Evolutionary conservation across 2,329 filamentous ascomycete genomes (phyloP).

Genomic region (Fusarium sp.): DNA sequence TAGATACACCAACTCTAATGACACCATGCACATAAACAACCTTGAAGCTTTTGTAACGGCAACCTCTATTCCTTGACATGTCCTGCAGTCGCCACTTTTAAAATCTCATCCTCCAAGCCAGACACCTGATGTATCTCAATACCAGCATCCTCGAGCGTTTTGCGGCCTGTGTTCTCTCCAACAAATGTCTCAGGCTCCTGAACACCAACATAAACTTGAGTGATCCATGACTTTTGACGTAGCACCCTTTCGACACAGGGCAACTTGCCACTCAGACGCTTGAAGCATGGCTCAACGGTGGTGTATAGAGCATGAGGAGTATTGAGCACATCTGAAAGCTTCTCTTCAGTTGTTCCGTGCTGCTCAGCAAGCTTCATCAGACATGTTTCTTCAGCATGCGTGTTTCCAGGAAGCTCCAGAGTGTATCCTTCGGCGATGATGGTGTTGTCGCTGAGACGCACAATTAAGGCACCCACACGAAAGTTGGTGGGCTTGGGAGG

Average conservation of each 20-base stretch:
- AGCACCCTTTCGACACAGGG: slow-evolving; percentile 86
- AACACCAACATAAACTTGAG: slow-evolving; percentile 87
- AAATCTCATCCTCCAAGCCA: slow-evolving; percentile 84
- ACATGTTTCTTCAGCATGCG: slow-evolving; percentile 95
- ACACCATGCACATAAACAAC: neutral
- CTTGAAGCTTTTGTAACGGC: too few relatives aligned
- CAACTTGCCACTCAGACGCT: slow-evolving; percentile 78
- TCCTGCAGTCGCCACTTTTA: slow-evolving; percentile 85
- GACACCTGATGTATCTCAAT: slow-evolving; percentile 78
- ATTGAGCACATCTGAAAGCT: slow-evolving; percentile 59
- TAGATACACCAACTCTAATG: too few relatives aligned
- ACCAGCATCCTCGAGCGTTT: slow-evolving; percentile 76
- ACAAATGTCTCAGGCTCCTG: slow-evolving; percentile 93
- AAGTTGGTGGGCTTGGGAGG: slow-evolving; percentile 92
- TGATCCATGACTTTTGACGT: slow-evolving; percentile 70
- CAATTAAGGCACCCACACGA: slow-evolving; percentile 91
- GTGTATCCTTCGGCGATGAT: slow-evolving; percentile 89
- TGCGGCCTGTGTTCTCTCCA: slow-evolving; percentile 79
- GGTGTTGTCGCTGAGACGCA: slow-evolving; percentile 66
- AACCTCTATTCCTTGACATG: slow-evolving; percentile 60
- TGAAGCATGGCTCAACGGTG: slow-evolving; percentile 88
- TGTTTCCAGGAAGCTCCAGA: slow-evolving; percentile 90
- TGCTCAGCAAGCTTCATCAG: slow-evolving; percentile 76
- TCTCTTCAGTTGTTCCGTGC: slow-evolving; percentile 64
- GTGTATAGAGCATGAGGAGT: slow-evolving; percentile 76